phyloP scores from a whole-genome alignment of 768 basidiomycete species.

The Lactarius indigo region DNA sequence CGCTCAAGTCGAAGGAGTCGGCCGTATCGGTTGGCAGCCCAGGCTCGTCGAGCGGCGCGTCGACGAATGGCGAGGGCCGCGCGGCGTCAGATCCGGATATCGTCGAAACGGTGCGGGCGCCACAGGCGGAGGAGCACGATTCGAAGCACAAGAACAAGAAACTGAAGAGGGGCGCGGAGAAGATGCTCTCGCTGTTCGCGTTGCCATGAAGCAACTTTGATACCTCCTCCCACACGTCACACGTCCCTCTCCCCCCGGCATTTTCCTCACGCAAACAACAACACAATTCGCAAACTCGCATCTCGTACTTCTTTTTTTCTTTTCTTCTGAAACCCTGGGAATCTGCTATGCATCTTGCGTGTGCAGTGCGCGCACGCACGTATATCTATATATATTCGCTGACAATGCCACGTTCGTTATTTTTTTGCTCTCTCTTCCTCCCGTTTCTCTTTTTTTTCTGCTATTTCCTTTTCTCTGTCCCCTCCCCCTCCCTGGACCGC shows the following conservation, averaged over 20 bases:
- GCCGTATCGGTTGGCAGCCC: conserved; percentile 67
- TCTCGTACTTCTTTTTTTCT: background rate
- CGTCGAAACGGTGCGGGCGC: conserved; percentile 19
- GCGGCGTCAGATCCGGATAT: conserved; percentile 18
- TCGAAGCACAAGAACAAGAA: conserved; percentile 63
- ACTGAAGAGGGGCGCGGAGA: conserved; percentile 86
- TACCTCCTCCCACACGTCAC: background rate
- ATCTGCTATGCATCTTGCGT: conserved; percentile 17
- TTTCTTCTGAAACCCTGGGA: background rate
- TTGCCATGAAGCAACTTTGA: conserved; percentile 43
- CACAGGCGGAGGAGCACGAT: conserved; percentile 37
- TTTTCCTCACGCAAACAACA: background rate
- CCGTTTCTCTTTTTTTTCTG: too few relatives aligned
- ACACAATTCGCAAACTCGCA: background rate
- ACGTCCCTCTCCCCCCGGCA: background rate
- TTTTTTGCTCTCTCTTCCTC: background rate
- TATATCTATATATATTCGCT: conserved; percentile 23
- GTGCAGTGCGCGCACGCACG: conserved; percentile 18
- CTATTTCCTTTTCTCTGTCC: background rate
- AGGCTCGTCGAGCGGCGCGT: conserved; percentile 70
- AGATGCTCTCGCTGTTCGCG: conserved; percentile 78
- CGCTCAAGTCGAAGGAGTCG: conserved; percentile 78
- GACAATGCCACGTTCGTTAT: conserved; percentile 18
- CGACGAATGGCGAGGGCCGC: conserved; percentile 48
- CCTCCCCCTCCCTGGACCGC: background rate